Percentiles rank a stretch among this genome's conserved stretches.
Conservation (phyloP, 345 rosid genomes). For the Arabidopsis thaliana region TAIR10.1 NC_003070.9:25360501-25361000, state of each 20-base stretch:
- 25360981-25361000: constrained; percentile 67
- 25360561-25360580: constrained; percentile 83
- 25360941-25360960: constrained; percentile 80
- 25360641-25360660: constrained; percentile 71
- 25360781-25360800: constrained; percentile 64
- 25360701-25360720: constrained; percentile 86
- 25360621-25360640: constrained; percentile 68
- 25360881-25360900: constrained; percentile 92
- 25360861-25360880: constrained; percentile 72
- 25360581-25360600: constrained; percentile 73
- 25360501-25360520: constrained; percentile 88
- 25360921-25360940: constrained; percentile 75
- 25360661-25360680: constrained; percentile 79
- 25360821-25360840: constrained; percentile 12
- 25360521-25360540: constrained; percentile 91
- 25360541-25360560: constrained; percentile 83
- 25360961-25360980: constrained; percentile 66
- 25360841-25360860: constrained; percentile 16
- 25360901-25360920: constrained; percentile 82
- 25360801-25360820: not conserved
- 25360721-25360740: constrained; percentile 75
- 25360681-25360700: constrained; percentile 85
- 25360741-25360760: constrained; percentile 67
- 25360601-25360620: constrained; percentile 97
- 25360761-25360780: constrained; percentile 72